Evolutionary conservation across 306 rosid genomes (phyloP).

Genomic region (Astragalus membranaceus): DNA sequence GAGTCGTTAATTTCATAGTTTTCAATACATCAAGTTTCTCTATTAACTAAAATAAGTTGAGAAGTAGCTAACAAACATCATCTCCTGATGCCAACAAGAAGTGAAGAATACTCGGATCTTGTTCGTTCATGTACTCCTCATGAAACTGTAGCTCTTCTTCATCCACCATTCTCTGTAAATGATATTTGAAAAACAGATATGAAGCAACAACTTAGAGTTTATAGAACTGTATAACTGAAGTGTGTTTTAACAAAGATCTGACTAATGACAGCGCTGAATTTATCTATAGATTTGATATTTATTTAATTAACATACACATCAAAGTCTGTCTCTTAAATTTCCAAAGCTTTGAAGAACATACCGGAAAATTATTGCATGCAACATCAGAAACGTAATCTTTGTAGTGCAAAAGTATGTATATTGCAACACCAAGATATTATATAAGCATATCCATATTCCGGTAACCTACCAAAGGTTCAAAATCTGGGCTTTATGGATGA

Average conservation of each 20-base stretch:
- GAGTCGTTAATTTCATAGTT: conserved; percentile 13
- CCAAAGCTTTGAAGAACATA: neutral
- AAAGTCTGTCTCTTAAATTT: neutral
- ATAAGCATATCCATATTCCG: neutral
- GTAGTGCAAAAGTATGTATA: neutral
- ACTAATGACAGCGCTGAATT: neutral
- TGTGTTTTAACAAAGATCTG: neutral
- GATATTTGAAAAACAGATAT: conserved; percentile 1
- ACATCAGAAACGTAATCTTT: neutral
- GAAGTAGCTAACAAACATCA: conserved; percentile 47
- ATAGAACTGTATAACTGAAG: neutral
- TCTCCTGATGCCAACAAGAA: conserved; percentile 97
- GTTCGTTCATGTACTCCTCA: conserved; percentile 90
- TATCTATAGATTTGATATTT: neutral
- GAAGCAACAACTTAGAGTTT: conserved; percentile 14
- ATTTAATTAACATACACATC: neutral
- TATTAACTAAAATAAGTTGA: conserved; percentile 17
- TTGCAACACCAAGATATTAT: neutral
- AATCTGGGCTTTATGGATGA: too few species aligned
- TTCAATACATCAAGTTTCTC: conserved; percentile 4
- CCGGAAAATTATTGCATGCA: neutral
- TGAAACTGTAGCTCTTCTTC: conserved; percentile 96
- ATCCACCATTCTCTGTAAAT: conserved; percentile 88
- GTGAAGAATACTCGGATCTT: conserved; percentile 96
- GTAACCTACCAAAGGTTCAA: neutral